Percentiles rank a stretch among this genome's conserved stretches.
These are phyloP conservation scores for Copromyces sp. DNA, from an alignment of 495 filamentous ascomycete genomes.

Conservation along the genomic window DNA sequence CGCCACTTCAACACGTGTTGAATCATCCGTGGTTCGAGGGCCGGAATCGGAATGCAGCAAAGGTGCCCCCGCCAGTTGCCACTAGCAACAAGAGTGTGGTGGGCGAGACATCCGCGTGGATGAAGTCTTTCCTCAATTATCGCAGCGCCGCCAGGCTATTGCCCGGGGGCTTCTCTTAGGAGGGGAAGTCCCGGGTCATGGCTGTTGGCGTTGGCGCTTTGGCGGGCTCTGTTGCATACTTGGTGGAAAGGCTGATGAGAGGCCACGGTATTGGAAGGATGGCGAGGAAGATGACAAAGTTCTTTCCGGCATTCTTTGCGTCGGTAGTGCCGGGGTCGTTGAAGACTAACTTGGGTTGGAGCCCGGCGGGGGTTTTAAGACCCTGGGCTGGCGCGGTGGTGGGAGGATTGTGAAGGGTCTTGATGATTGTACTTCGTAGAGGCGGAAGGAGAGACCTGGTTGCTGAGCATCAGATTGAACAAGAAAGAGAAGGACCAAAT, in stretches of 20 bases:
- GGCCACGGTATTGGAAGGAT: not conserved
- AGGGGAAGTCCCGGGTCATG: not conserved
- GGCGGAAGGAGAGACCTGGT: not conserved
- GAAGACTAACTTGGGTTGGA: not conserved
- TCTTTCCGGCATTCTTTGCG: not conserved
- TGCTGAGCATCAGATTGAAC: not conserved
- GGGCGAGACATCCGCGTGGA: accelerated
- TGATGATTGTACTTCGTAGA: not conserved
- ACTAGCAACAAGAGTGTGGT: not conserved
- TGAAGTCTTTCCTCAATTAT: not conserved
- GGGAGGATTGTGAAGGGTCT: not conserved
- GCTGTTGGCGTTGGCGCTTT: not conserved
- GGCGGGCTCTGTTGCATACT: not conserved
- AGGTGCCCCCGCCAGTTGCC: not conserved
- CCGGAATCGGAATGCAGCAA: not conserved
- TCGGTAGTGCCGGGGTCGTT: not conserved
- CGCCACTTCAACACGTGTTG: not conserved
- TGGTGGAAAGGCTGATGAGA: not conserved
- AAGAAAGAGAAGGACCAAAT: not conserved
- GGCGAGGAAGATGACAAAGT: not conserved
- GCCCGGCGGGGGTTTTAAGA: not conserved
- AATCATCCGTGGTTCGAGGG: conserved; percentile 12
- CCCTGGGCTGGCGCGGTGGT: not conserved
- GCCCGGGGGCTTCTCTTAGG: not conserved
- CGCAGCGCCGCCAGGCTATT: not conserved